phyloP scores from a whole-genome alignment of 2,329 filamentous ascomycete species.

The Eutypa lata region DNA sequence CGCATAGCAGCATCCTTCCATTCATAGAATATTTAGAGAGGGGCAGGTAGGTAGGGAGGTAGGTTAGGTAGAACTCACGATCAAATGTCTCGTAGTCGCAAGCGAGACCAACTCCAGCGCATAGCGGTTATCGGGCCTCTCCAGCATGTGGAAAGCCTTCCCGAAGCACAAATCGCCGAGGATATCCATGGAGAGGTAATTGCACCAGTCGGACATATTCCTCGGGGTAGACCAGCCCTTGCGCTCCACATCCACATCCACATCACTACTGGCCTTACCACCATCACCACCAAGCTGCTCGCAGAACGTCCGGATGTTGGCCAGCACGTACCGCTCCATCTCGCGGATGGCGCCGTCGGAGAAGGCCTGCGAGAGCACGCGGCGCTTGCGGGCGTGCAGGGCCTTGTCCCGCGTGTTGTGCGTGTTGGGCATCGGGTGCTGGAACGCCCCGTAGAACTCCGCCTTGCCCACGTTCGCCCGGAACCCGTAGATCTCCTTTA shows the following conservation, averaged over 20 bases:
- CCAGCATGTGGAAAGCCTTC: constrained; percentile 61
- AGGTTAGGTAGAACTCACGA: constrained; percentile 54
- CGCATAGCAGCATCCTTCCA: constrained; percentile 4
- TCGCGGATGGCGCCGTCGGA: constrained; percentile 63
- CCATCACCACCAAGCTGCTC: constrained; percentile 26
- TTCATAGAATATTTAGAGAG: no score
- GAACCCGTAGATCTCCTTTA: constrained; percentile 66
- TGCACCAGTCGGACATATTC: constrained; percentile 63
- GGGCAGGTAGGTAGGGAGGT: background rate
- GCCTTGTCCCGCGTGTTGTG: constrained; percentile 69
- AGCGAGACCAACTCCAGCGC: constrained; percentile 65
- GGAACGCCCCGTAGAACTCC: constrained; percentile 71
- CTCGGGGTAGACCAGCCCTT: constrained; percentile 57
- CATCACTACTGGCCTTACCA: constrained; percentile 13
- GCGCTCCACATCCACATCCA: constrained; percentile 34
- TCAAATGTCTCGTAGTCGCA: constrained; percentile 65
- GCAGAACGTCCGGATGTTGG: constrained; percentile 66
- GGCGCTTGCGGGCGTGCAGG: constrained; percentile 66
- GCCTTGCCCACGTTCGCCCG: constrained; percentile 63
- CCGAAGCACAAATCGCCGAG: constrained; percentile 60
- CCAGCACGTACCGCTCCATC: constrained; percentile 65
- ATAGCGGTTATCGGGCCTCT: constrained; percentile 59
- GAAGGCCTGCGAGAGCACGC: constrained; percentile 71
- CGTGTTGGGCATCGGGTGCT: constrained; percentile 68
- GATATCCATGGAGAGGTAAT: constrained; percentile 61